Base-by-base conservation (phyloP, 768 basidiomycete species). In the Lactarius pseudohatsudake region DNA sequence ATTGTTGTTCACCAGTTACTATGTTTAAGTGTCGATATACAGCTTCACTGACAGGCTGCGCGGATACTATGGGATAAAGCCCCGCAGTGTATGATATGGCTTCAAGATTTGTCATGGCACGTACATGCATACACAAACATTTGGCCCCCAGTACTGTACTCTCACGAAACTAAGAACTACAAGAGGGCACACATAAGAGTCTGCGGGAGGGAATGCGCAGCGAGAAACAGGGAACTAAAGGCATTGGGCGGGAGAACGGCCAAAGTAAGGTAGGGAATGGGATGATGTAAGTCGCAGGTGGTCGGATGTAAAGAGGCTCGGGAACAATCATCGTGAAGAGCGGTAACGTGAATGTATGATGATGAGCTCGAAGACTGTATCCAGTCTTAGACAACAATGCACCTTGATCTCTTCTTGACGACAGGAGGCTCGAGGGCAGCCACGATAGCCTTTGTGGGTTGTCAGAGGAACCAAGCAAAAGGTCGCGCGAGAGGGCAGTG, bases 341-440 rank as follows among this genome's bases (percentile, higher is more conserved):
- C 40, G 57, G 61, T 58, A 67, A 70, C 59, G 68, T 72, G 59
- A 41, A 71, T 65, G 45, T 47, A 34, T 55, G 58, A 47, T 59
- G 58, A 45, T 62, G 61, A 57, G 50, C 60, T 59, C 77, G 11
- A 74, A 75, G 69, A 64, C 68, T 13, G 70, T 66, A 65, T 65
- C 67, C 55, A 40, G 72, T 75, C 74, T 88, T 84, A 98, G 76
- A 94, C 84, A 76, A 98, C 85, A 76, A 92, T 82, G 85, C 96
- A 98, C 77, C 84, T 88, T 72, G 74, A 79, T 80, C 76, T 86
- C 82, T 84, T 87, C 81, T 84, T 97, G 76, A 92, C 83, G 70
- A 96, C 89, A 72, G 97, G 97, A 59, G 97, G 97, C 77, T 99
- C 96, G 70, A 98, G 87, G 13, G 96, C 97, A 73, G 96, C 96